phyloP scores from a whole-genome alignment of 441 rosid species.

The Daphne laureola region DNA sequence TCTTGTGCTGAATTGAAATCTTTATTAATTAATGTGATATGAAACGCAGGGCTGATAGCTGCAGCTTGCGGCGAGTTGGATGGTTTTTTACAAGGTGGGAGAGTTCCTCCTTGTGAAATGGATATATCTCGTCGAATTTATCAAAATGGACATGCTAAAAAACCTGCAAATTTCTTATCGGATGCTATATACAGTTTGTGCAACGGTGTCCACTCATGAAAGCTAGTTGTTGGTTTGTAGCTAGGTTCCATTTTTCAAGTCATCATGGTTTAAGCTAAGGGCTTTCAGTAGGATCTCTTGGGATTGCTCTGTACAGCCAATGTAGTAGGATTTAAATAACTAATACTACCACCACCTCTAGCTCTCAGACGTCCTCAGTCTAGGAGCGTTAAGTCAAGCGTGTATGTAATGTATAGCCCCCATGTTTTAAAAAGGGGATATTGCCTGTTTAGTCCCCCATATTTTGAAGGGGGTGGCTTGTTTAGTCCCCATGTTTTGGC shows the following conservation, averaged over 20 bases:
- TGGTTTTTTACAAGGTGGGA: conserved; percentile 31
- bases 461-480: no score
- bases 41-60: conserved; percentile 68
- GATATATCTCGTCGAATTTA: conserved; percentile 30
- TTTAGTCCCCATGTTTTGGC: no score
- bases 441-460: no score
- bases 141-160: conserved; percentile 46
- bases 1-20: no score
- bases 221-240: background rate
- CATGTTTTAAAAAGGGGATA: no score
- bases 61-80: conserved; percentile 80
- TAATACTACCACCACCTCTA: no score
- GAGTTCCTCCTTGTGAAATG: conserved; percentile 20
- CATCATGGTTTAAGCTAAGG: conserved; percentile 4
- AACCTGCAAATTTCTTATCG: conserved; percentile 41
- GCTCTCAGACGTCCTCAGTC: no score
- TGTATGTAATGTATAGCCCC: no score
- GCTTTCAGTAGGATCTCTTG: conserved; percentile 11
- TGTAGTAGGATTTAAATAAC: no score
- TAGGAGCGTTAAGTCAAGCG: no score
- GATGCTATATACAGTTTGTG: conserved; percentile 42
- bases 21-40: background rate
- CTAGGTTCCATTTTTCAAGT: conserved; percentile 1
- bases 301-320: conserved; percentile 36
- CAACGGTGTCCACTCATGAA: conserved; percentile 52